Conservation (phyloP, 2,329 filamentous ascomycete species). For the Tricladium varicosporioides region DNA sequence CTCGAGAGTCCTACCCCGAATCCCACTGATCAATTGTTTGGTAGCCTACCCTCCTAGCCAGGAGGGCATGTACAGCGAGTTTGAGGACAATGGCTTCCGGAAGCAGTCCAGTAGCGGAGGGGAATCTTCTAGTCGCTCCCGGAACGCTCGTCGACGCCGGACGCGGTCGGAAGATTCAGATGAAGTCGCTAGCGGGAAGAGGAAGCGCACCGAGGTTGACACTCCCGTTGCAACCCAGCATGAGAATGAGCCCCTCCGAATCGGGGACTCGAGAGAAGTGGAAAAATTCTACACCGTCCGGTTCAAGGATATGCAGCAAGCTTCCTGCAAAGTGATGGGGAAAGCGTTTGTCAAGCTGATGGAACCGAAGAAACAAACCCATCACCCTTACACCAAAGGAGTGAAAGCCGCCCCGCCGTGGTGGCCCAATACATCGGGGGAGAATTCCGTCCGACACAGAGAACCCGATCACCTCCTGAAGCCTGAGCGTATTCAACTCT, state of each 20-base stretch:
- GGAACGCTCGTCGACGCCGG: slow-evolving; percentile 12
- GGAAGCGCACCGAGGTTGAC: slow-evolving; percentile 24
- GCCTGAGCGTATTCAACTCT: slow-evolving; percentile 56
- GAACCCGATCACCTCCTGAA: slow-evolving; percentile 74
- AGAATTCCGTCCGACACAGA: slow-evolving; percentile 60
- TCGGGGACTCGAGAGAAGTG: slow-evolving; percentile 53
- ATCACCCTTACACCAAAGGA: slow-evolving; percentile 68
- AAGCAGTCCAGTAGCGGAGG: slow-evolving; percentile 18
- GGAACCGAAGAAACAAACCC: slow-evolving; percentile 75
- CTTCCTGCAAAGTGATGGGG: slow-evolving; percentile 67
- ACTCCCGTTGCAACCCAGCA: slow-evolving; percentile 15
- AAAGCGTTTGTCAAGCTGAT: slow-evolving; percentile 76
- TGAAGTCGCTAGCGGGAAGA: slow-evolving; percentile 18
- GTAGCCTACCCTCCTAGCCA: slow-evolving; percentile 18
- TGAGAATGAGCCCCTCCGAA: slow-evolving; percentile 41
- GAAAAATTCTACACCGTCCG: slow-evolving; percentile 59
- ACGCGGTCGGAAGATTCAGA: slow-evolving; percentile 25
- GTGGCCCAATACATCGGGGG: slow-evolving; percentile 61
- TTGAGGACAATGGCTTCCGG: slow-evolving; percentile 15
- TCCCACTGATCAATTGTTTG: background rate
- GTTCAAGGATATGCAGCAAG: slow-evolving; percentile 67
- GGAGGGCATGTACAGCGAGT: slow-evolving; percentile 20
- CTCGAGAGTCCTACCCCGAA: background rate
- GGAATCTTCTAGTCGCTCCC: slow-evolving; percentile 17
- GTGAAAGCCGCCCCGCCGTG: slow-evolving; percentile 62